These are phyloP conservation scores for Cryptococcus sp. DNA, from an alignment of 1,284 basidiomycete genomes.

Conservation along the genomic window DNA sequence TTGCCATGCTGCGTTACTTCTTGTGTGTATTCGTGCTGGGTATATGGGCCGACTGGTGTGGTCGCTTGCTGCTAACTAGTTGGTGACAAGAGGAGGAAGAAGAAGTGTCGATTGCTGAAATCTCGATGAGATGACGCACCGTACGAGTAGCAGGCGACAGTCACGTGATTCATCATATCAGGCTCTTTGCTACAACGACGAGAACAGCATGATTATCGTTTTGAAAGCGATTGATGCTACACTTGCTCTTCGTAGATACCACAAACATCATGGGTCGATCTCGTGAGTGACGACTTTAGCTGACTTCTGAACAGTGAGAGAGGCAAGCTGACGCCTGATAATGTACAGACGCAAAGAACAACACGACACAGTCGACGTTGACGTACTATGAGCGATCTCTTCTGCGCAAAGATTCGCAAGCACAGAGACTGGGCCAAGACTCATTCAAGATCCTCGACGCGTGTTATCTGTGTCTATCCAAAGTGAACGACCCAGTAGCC, in stretches of 20 bases:
- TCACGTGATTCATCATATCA: constrained; percentile 1
- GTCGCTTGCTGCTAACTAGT: background rate
- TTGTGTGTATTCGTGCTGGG: constrained; percentile 4
- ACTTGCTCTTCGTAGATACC: background rate
- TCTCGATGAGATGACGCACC: constrained; percentile 1
- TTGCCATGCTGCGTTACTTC: constrained; percentile 2
- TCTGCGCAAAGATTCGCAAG: constrained; percentile 38
- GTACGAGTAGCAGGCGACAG: background rate
- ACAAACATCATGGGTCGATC: constrained; percentile 12
- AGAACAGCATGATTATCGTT: constrained; percentile 1
- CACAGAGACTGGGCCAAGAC: constrained; percentile 81
- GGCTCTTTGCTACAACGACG: constrained; percentile 6
- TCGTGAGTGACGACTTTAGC: constrained; percentile 5
- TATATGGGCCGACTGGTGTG: background rate
- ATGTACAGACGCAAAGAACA: constrained; percentile 49
- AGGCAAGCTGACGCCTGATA: background rate
- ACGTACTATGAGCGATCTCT: constrained; percentile 51
- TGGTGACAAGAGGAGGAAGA: background rate
- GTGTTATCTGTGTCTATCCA: constrained; percentile 79
- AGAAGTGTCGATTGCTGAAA: background rate
- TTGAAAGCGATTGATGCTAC: background rate
- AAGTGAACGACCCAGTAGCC: constrained; percentile 73
- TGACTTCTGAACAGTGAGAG: background rate
- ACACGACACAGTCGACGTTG: constrained; percentile 50
- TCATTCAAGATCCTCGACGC: constrained; percentile 86